These are phyloP conservation scores for Wickerhamiella sorbophila DNA, from an alignment of 805 yeast genomes.

Conservation along the genomic window DNA sequence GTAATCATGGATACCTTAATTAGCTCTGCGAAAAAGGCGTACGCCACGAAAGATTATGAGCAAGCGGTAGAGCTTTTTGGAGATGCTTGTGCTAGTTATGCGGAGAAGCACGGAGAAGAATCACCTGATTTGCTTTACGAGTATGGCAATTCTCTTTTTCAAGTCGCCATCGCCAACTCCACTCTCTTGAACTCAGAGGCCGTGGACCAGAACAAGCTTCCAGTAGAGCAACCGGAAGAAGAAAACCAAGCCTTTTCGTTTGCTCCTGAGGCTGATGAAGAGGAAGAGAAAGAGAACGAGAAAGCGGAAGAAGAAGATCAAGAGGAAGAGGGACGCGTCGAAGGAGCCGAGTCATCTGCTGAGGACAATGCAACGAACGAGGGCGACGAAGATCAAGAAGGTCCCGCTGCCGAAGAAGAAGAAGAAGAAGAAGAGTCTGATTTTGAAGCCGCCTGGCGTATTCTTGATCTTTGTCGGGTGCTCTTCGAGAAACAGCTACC, in stretches of 20 bases:
- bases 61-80: constrained; percentile 58
- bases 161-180: constrained; percentile 56
- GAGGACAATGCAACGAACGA: constrained; percentile 10
- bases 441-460: constrained; percentile 60
- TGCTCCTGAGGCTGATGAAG: constrained; percentile 19
- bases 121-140: constrained; percentile 56
- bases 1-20: constrained; percentile 31
- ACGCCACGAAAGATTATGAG: constrained; percentile 52
- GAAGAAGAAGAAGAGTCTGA: constrained; percentile 44
- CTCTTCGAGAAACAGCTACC: constrained; percentile 38
- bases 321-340: constrained; percentile 20
- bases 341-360: constrained; percentile 11
- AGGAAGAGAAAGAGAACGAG: constrained; percentile 20
- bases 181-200: constrained; percentile 55
- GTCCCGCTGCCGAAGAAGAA: constrained; percentile 27
- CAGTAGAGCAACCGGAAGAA: constrained; percentile 14
- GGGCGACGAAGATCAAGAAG: constrained; percentile 25
- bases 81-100: constrained; percentile 49
- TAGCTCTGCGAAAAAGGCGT: constrained; percentile 47
- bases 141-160: constrained; percentile 71
- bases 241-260: constrained; percentile 11
- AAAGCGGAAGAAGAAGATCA: constrained; percentile 17
- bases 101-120: constrained; percentile 43
- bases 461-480: constrained; percentile 63
- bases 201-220: constrained; percentile 16